A percentile compares a stretch with the other conserved stretches of the same genome.
These are phyloP conservation scores for Clonostachys rosea DNA, from an alignment of 2,329 filamentous ascomycete genomes.

Conservation along the genomic window DNA sequence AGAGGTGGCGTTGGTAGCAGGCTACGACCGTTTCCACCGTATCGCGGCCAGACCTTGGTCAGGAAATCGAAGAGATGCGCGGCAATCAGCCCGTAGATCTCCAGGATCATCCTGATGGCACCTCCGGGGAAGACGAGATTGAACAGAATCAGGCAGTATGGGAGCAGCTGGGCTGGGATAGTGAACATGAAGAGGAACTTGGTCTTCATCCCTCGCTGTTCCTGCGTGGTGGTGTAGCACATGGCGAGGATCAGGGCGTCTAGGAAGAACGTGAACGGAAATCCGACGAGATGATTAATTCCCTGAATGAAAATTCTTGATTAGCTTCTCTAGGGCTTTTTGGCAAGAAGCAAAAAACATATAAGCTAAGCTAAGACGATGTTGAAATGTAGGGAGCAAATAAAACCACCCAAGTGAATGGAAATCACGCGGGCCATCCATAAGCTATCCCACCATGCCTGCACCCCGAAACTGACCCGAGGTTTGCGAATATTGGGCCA, in stretches of 20 bases:
- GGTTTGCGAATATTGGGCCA: slow-evolving; percentile 65
- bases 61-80: slow-evolving; percentile 91
- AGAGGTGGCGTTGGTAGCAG: slow-evolving; percentile 70
- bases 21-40: slow-evolving; percentile 72
- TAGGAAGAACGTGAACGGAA: slow-evolving; percentile 40
- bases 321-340: slow-evolving; percentile 1
- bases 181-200: slow-evolving; percentile 73
- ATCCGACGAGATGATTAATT: slow-evolving; percentile 22
- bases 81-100: slow-evolving; percentile 75
- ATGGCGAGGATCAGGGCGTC: slow-evolving; percentile 73
- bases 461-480: slow-evolving; percentile 54
- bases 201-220: slow-evolving; percentile 72
- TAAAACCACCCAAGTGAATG: slow-evolving; percentile 53
- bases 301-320: slow-evolving; percentile 3
- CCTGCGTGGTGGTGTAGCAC: slow-evolving; percentile 79
- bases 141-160: slow-evolving; percentile 72
- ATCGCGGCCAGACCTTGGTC: slow-evolving; percentile 81
- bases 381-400: slow-evolving; percentile 55
- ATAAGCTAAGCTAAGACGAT: neutral
- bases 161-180: slow-evolving; percentile 77
- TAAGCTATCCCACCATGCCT: slow-evolving; percentile 72
- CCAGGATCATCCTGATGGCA: slow-evolving; percentile 49
- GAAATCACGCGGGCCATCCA: slow-evolving; percentile 63
- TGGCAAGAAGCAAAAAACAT: slow-evolving; percentile 4
- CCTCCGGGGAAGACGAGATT: slow-evolving; percentile 64